A percentile compares a stretch with the other conserved stretches of the same genome.
Conservation (phyloP, 1,284 basidiomycete genomes). For the Cystobasidium slooffiae region DNA sequence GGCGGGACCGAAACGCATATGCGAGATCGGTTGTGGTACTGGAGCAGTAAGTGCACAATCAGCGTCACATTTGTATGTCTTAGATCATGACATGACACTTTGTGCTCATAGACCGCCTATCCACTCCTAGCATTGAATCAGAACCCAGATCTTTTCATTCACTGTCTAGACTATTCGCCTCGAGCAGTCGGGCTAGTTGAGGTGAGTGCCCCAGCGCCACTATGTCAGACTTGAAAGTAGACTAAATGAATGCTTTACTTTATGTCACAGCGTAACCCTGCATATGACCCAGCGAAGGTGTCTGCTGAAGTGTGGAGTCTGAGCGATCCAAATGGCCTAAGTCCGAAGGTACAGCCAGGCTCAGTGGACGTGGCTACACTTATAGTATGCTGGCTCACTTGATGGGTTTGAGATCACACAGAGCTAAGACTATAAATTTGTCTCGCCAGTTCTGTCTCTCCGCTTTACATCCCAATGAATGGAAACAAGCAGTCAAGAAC, state of each 20-base stretch:
- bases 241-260: slow-evolving; percentile 6
- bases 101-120: slow-evolving; percentile 68
- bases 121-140: slow-evolving; percentile 80
- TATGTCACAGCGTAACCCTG: slow-evolving; percentile 64
- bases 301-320: slow-evolving; percentile 90
- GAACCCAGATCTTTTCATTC: slow-evolving; percentile 74
- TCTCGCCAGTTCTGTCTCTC: slow-evolving; percentile 82
- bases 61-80: not conserved
- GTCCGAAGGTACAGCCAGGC: slow-evolving; percentile 64
- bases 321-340: slow-evolving; percentile 67
- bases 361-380: slow-evolving; percentile 87
- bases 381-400: slow-evolving; percentile 63
- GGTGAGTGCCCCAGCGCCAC: slow-evolving; percentile 57
- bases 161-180: slow-evolving; percentile 88
- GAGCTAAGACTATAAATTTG: no score
- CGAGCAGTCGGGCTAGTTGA: slow-evolving; percentile 91
- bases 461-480: slow-evolving; percentile 91
- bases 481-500: slow-evolving; percentile 83
- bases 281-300: slow-evolving; percentile 74
- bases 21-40: slow-evolving; percentile 66
- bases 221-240: slow-evolving; percentile 45
- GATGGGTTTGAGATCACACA: no score
- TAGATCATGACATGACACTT: not conserved
- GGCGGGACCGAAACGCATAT: slow-evolving; percentile 69
- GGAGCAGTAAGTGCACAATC: slow-evolving; percentile 65